These are phyloP conservation scores for Pseudocercospora fuligena DNA, from an alignment of 2,329 filamentous ascomycete genomes.

Conservation along the genomic window DNA sequence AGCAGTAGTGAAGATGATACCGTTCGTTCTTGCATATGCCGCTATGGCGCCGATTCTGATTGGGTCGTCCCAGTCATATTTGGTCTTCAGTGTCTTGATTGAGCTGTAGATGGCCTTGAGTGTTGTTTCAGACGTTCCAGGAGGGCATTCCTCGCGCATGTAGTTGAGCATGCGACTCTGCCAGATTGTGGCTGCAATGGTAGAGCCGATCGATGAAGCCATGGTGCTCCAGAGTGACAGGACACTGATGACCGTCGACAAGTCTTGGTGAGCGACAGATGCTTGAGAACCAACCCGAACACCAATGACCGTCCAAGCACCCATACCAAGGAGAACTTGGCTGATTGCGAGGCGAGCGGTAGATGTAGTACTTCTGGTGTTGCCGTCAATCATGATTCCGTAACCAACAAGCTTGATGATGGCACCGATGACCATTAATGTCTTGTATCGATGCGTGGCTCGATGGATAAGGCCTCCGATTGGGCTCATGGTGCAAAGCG, in stretches of 20 bases:
- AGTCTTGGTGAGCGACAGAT: constrained; percentile 50
- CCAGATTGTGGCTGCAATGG: constrained; percentile 38
- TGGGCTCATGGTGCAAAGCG: constrained; percentile 45
- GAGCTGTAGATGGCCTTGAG: constrained; percentile 10
- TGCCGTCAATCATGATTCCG: constrained; percentile 38
- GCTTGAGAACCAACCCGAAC: constrained; percentile 49
- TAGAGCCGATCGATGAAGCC: constrained; percentile 47
- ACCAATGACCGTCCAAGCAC: constrained; percentile 48
- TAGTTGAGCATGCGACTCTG: constrained; percentile 8
- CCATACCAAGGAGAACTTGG: constrained; percentile 44
- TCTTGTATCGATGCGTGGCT: constrained; percentile 49
- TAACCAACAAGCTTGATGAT: constrained; percentile 45
- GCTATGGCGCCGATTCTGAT: constrained; percentile 10
- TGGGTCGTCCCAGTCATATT: constrained; percentile 1
- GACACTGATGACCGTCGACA: constrained; percentile 48
- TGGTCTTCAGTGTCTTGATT: constrained; percentile 5
- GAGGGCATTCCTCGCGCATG: constrained; percentile 16
- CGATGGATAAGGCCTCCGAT: constrained; percentile 42
- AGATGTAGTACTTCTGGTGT: constrained; percentile 43
- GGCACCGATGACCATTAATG: constrained; percentile 47
- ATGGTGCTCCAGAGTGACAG: constrained; percentile 49
- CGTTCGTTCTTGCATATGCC: constrained; percentile 13
- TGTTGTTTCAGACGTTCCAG: background rate
- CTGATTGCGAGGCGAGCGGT: constrained; percentile 41
- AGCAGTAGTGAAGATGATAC: constrained; percentile 13